Evolutionary conservation across 495 filamentous ascomycete genomes (phyloP), one percentile per base, ranked within the genome.

Genomic region (Aspergillus indologenus): DNA sequence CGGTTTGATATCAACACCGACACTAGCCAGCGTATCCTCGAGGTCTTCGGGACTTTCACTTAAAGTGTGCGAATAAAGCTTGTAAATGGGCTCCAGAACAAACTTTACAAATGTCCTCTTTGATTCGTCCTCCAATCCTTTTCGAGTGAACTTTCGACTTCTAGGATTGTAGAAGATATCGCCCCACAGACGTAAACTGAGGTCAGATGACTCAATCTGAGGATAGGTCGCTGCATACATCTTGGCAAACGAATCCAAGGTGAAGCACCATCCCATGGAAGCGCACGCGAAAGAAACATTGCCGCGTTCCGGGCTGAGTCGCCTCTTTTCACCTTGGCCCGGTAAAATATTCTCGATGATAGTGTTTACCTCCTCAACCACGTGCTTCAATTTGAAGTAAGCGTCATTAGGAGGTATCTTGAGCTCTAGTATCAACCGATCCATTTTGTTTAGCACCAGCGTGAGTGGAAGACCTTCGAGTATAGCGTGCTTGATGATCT

Each of bases 301-400:
- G 46, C 93, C 95, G 72, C 92, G 96, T 71, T 98, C 94, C 0
- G 94, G 94, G 64, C 93, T 98, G 60, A 98, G 65, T 61, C 95
- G 85, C 72, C 83, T 81, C 59, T 79, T 81, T 68, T 90, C 91
- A 15, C 92, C 92, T 64, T 85, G 86, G 2, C 92, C 92, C 3
- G 94, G 94, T 12, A 92, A 77, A 8, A 88, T 85, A 66, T 86
- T 90, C 62, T 96, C 92, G 68, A 98, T 98, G 65, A 92, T 79
- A 0, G 90, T 97, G 72, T 98, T 98, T 66, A 98, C 91, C 71
- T 98, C 90, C 73, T 98, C 94, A 64, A 98, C 87, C 21, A 96
- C 92, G 73, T 98, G 93, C 67, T 97, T 98, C 52, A 98, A 72
- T 75, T 98, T 98, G 83, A 96, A 98, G 71, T 98, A 98, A 22